Conservation (phyloP, 2,329 filamentous ascomycete species). For the Mycosphaerelloides madeirae region DNA sequence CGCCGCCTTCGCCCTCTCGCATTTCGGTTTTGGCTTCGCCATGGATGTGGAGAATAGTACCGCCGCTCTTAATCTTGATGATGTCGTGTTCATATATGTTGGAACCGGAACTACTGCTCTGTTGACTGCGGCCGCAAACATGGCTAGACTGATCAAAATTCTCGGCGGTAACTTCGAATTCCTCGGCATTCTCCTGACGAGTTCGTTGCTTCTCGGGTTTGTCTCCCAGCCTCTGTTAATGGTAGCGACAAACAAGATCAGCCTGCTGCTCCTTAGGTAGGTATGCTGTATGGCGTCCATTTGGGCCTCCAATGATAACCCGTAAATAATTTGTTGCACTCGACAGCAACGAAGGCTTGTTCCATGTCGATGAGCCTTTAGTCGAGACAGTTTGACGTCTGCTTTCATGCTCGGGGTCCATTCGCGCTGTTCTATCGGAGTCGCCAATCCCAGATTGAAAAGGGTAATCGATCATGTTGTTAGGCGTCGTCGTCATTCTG, state of each 20-base stretch:
- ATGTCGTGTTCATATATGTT: slow-evolving; percentile 17
- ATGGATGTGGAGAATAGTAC: slow-evolving; percentile 26
- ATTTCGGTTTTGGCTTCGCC: slow-evolving; percentile 25
- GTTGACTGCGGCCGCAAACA: slow-evolving; percentile 25
- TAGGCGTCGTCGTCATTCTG: slow-evolving; percentile 1
- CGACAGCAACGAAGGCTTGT: slow-evolving; percentile 27
- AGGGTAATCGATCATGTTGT: slow-evolving; percentile 8
- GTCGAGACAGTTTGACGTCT: slow-evolving; percentile 30
- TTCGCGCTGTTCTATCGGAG: slow-evolving; percentile 22
- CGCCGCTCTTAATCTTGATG: slow-evolving; percentile 25
- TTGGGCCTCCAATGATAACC: slow-evolving; percentile 25
- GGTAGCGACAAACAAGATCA: slow-evolving; percentile 13
- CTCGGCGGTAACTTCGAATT: slow-evolving; percentile 24
- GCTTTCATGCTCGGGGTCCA: slow-evolving; percentile 7
- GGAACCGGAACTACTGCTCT: slow-evolving; percentile 21
- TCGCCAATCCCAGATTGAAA: slow-evolving; percentile 19
- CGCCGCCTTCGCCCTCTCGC: slow-evolving; percentile 23
- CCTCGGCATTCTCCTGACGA: slow-evolving; percentile 18
- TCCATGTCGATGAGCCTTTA: slow-evolving; percentile 23
- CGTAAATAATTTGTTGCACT: slow-evolving; percentile 20
- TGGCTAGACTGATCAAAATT: slow-evolving; percentile 23
- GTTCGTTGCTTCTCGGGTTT: slow-evolving; percentile 6
- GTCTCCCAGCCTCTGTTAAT: slow-evolving; percentile 16
- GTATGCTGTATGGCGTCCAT: slow-evolving; percentile 23
- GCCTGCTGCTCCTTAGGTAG: slow-evolving; percentile 22